A percentile compares a stretch with the other conserved stretches of the same genome.
Conservation (phyloP, 768 basidiomycete species). For the Russula virescens region DNA sequence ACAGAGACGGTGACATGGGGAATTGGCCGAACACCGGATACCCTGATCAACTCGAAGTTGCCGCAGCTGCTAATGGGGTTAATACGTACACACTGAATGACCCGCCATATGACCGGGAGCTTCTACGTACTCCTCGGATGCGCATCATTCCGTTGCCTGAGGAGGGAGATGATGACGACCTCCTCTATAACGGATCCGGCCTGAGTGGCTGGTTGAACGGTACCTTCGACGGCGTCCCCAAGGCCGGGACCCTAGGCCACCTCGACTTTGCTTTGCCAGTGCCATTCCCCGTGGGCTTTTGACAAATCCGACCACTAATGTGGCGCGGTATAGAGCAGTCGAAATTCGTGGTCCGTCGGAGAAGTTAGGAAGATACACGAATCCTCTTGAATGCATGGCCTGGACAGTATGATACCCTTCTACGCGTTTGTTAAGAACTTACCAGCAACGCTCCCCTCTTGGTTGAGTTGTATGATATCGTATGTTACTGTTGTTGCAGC, state of each 20-base stretch:
- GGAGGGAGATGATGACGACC: background rate
- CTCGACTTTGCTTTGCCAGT: background rate
- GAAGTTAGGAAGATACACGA: background rate
- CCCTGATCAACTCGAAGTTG: background rate
- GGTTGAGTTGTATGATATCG: background rate
- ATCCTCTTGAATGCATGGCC: no score
- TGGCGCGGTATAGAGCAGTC: background rate
- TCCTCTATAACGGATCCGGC: background rate
- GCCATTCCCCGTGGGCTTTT: background rate
- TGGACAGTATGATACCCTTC: background rate
- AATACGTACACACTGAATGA: background rate
- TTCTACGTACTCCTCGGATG: background rate
- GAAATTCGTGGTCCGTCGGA: background rate
- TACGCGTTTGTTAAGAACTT: no score
- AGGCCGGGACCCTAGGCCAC: background rate
- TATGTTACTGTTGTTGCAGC: background rate
- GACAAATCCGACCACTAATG: background rate
- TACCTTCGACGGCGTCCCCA: background rate
- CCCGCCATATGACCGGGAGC: background rate
- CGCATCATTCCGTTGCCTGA: background rate
- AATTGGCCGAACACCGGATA: background rate
- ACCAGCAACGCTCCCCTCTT: background rate
- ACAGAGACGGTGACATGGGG: background rate
- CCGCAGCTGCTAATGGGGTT: background rate
- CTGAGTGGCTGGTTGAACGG: conserved; percentile 1